These are phyloP conservation scores for Puccinellia tenuiflora DNA, from an alignment of 176 grass and related monocot species.

Conservation along the genomic window DNA sequence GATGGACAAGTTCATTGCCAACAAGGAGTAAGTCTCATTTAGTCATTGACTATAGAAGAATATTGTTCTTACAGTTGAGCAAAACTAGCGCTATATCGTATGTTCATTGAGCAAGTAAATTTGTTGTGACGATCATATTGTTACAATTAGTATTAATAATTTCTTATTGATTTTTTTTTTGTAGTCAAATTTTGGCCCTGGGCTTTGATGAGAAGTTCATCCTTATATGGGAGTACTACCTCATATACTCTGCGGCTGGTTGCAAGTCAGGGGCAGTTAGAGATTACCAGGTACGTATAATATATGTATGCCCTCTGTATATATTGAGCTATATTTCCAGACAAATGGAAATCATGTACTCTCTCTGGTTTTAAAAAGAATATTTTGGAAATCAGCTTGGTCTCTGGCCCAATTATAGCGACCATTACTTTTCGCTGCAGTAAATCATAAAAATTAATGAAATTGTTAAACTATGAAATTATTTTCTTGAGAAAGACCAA, in stretches of 20 bases:
- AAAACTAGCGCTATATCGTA: not conserved
- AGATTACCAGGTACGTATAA: not conserved
- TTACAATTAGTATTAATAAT: not conserved
- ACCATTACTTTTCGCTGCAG: not conserved
- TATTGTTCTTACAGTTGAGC: not conserved
- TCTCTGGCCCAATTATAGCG: not conserved
- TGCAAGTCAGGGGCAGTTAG: not conserved
- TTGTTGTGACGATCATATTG: not conserved
- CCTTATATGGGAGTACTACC: not conserved
- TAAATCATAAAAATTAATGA: not conserved
- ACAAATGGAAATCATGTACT: not conserved
- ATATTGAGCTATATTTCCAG: not conserved
- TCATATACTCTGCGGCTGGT: not conserved
- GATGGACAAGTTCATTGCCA: not conserved
- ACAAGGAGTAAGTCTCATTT: not conserved
- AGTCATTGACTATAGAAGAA: not conserved
- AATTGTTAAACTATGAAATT: not conserved
- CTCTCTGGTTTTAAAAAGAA: not conserved
- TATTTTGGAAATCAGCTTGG: not conserved
- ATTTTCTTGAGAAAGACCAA: not conserved
- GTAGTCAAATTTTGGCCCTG: not conserved
- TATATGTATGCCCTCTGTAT: not conserved
- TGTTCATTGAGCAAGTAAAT: not conserved
- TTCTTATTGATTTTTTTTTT: not conserved
- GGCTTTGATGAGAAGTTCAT: slow-evolving; percentile 6